phyloP scores from a whole-genome alignment of 2,329 filamentous ascomycete species.

The Fusarium clavum region DNA sequence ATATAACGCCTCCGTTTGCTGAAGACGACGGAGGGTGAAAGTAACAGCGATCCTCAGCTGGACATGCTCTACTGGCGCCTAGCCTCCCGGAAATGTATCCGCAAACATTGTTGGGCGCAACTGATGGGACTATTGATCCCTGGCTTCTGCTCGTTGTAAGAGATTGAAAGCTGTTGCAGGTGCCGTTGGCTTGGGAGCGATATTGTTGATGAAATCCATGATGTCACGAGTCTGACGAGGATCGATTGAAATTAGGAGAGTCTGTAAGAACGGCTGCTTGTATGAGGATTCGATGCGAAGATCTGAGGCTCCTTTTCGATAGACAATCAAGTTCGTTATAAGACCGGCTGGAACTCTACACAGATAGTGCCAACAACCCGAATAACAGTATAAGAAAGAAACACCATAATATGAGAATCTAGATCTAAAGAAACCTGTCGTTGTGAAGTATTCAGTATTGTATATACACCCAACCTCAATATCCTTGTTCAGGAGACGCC shows the following conservation, averaged over 20 bases:
- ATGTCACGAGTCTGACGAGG: neutral
- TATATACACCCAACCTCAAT: neutral
- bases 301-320: no score
- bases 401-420: no score
- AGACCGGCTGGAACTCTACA: neutral
- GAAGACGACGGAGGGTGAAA: conserved; percentile 6
- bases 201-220: conserved; percentile 10
- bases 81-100: conserved; percentile 23
- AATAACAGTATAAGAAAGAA: neutral
- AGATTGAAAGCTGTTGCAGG: conserved; percentile 11
- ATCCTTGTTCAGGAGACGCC: no score
- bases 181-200: conserved; percentile 13
- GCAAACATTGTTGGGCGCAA: conserved; percentile 16
- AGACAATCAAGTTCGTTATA: neutral
- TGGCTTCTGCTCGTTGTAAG: conserved; percentile 2
- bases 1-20: conserved; percentile 9
- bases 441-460: neutral
- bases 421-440: neutral
- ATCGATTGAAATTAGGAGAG: neutral
- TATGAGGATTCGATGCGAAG: neutral
- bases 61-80: conserved; percentile 15
- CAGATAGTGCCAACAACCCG: neutral
- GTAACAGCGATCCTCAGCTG: conserved; percentile 1
- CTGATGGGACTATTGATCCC: neutral
- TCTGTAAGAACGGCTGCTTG: neutral